Percentiles rank a stretch among this genome's conserved stretches.
phyloP scores from a whole-genome alignment of 1,139 yeast species.

The Kodamaea arcana region DNA sequence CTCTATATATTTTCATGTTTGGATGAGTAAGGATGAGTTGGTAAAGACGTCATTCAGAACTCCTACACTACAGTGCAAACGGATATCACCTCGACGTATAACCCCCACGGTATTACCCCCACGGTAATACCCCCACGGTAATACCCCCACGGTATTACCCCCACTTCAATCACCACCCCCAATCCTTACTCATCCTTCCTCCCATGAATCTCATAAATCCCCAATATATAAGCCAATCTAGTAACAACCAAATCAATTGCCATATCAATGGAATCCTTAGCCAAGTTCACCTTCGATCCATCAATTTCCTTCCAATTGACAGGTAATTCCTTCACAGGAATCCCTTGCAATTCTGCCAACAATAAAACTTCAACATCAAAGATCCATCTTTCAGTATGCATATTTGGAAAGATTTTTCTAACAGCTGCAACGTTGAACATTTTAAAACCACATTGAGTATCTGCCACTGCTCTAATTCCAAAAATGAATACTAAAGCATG shows the following conservation, averaged over 20 bases:
- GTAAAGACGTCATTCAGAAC: no score
- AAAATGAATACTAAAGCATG: constrained; percentile 82
- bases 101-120: no score
- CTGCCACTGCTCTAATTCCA: constrained; percentile 82
- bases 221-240: constrained; percentile 80
- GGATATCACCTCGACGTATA: no score
- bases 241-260: constrained; percentile 94
- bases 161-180: no score
- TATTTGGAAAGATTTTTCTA: constrained; percentile 67
- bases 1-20: no score
- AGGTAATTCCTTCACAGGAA: constrained; percentile 71
- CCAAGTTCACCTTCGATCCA: constrained; percentile 90
- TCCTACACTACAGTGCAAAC: no score
- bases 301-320: constrained; percentile 97
- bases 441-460: constrained; percentile 97
- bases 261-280: constrained; percentile 87
- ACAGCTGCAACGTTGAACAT: constrained; percentile 74
- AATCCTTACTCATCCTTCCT: background rate
- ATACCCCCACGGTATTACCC: no score
- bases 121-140: no score
- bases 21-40: no score
- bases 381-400: constrained; percentile 98
- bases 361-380: constrained; percentile 91
- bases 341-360: constrained; percentile 67
- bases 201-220: constrained; percentile 56